phyloP scores from a whole-genome alignment of 805 yeast species.

The Zygosaccharomyces bailii region DNA sequence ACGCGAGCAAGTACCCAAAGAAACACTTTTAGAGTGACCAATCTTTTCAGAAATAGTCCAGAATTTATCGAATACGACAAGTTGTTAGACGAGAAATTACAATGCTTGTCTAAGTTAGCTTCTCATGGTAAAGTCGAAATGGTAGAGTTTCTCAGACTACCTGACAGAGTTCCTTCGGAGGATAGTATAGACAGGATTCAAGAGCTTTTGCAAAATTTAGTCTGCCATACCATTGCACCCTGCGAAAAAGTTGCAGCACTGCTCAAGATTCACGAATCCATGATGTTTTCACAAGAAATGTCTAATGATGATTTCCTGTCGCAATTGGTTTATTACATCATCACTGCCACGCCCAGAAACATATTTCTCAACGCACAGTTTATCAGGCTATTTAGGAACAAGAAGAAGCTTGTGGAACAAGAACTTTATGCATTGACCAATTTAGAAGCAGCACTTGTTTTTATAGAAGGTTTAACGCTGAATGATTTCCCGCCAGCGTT shows the following conservation, averaged over 20 bases:
- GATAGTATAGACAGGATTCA: constrained; percentile 18
- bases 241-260: constrained; percentile 29
- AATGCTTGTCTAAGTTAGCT: constrained; percentile 21
- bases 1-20: constrained; percentile 6
- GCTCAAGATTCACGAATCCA: constrained; percentile 28
- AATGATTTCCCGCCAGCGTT: constrained; percentile 25
- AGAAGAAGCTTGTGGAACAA: constrained; percentile 32
- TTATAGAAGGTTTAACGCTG: constrained; percentile 31
- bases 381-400: constrained; percentile 34
- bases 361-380: constrained; percentile 31
- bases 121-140: constrained; percentile 24
- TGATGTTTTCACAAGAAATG: constrained; percentile 26
- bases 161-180: constrained; percentile 11
- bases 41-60: constrained; percentile 33
- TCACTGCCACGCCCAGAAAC: constrained; percentile 24
- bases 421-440: constrained; percentile 35
- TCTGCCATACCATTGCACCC: constrained; percentile 29
- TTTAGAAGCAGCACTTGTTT: constrained; percentile 35
- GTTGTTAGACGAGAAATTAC: constrained; percentile 24
- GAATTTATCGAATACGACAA: constrained; percentile 33
- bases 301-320: constrained; percentile 36
- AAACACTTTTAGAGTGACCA: constrained; percentile 22
- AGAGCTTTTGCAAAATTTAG: constrained; percentile 19
- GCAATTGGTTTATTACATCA: constrained; percentile 29
- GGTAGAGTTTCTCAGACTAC: constrained; percentile 27